Evolutionary conservation across 768 basidiomycete species (phyloP).

Genomic region (Dioszegia aurantiaca): DNA sequence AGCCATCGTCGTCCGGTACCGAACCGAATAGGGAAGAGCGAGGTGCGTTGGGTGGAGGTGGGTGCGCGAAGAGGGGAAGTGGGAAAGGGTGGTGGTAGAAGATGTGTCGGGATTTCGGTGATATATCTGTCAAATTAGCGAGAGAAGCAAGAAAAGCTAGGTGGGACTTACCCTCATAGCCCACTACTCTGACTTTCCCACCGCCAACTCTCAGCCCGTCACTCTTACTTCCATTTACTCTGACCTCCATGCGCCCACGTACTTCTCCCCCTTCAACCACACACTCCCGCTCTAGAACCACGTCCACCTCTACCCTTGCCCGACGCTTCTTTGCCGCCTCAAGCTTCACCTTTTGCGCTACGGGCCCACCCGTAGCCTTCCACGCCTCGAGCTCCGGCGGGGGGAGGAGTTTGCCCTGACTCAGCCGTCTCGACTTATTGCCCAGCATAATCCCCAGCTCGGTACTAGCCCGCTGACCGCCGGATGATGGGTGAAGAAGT

Average conservation of each 20-base stretch:
- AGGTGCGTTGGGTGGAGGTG: conserved; percentile 25
- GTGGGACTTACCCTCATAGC: conserved; percentile 67
- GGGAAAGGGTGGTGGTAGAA: conserved; percentile 75
- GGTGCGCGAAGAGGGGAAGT: conserved; percentile 54
- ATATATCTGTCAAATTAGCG: background rate
- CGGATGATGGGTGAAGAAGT: conserved; percentile 44
- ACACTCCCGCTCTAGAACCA: conserved; percentile 69
- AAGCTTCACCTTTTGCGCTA: conserved; percentile 60
- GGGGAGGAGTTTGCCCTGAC: conserved; percentile 39
- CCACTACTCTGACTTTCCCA: conserved; percentile 76
- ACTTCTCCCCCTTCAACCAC: conserved; percentile 76
- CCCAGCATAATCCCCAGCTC: conserved; percentile 50
- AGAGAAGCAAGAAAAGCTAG: background rate
- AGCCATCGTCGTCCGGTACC: conserved; percentile 52
- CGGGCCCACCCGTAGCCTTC: conserved; percentile 20
- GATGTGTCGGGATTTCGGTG: conserved; percentile 58
- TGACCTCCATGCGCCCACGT: conserved; percentile 67
- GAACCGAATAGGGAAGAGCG: conserved; percentile 40
- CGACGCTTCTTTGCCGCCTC: conserved; percentile 54
- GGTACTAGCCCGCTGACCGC: conserved; percentile 39
- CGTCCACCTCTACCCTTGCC: conserved; percentile 76
- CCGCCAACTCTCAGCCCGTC: conserved; percentile 63
- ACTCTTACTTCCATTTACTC: conserved; percentile 61
- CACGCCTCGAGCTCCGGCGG: conserved; percentile 31
- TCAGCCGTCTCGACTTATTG: conserved; percentile 29